These are phyloP conservation scores for Clathrospora elynae DNA, from an alignment of 2,329 filamentous ascomycete genomes.

Conservation along the genomic window DNA sequence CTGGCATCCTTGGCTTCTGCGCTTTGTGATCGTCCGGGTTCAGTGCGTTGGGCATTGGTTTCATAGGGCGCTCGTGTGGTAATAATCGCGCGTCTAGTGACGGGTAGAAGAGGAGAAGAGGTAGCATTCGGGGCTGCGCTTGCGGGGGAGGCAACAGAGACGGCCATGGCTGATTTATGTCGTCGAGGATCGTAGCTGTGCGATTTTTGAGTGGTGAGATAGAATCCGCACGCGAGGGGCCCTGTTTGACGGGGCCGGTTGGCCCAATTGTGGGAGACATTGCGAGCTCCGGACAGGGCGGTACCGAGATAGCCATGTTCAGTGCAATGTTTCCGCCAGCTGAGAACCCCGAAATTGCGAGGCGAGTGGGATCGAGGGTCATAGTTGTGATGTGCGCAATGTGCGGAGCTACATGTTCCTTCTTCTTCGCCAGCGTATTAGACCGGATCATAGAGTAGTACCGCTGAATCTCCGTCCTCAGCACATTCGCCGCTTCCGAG, in stretches of 20 bases:
- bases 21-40: slow-evolving; percentile 38
- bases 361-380: slow-evolving; percentile 47
- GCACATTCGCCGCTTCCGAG: slow-evolving; percentile 40
- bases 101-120: slow-evolving; percentile 52
- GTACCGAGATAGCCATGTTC: slow-evolving; percentile 49
- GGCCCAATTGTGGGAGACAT: slow-evolving; percentile 15
- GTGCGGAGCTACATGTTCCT: slow-evolving; percentile 13
- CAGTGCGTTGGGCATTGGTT: slow-evolving; percentile 43
- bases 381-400: slow-evolving; percentile 31
- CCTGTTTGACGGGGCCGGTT: slow-evolving; percentile 12
- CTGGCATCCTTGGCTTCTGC: slow-evolving; percentile 40
- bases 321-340: slow-evolving; percentile 56
- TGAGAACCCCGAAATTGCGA: slow-evolving; percentile 54
- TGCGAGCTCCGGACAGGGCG: slow-evolving; percentile 34
- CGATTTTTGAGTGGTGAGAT: slow-evolving; percentile 37
- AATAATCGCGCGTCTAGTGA: slow-evolving; percentile 50
- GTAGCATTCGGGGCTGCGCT: slow-evolving; percentile 43
- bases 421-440: slow-evolving; percentile 26
- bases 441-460: slow-evolving; percentile 38
- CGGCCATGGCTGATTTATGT: slow-evolving; percentile 44
- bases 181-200: slow-evolving; percentile 38
- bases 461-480: slow-evolving; percentile 44
- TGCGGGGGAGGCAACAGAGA: slow-evolving; percentile 44
- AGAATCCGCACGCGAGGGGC: slow-evolving; percentile 19
- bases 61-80: slow-evolving; percentile 49